phyloP scores from a whole-genome alignment of 2,329 filamentous ascomycete genomes.

The Boeremia lycopersici region DNA sequence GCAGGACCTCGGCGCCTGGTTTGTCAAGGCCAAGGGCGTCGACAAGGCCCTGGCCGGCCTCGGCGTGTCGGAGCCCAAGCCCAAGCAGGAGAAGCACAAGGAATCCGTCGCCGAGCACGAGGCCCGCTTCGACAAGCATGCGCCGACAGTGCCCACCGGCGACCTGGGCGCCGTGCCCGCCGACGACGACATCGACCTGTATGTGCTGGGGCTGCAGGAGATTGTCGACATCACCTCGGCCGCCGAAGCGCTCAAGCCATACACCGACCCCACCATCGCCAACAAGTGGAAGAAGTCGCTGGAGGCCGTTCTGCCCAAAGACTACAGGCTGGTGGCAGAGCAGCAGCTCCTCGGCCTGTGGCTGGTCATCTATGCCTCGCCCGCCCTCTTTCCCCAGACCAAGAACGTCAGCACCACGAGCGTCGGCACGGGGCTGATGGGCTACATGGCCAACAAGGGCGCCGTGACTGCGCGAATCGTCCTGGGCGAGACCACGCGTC shows the following conservation, averaged over 20 bases:
- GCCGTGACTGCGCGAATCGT: slow-evolving; percentile 82
- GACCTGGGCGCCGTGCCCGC: slow-evolving; percentile 58
- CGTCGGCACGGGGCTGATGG: slow-evolving; percentile 87
- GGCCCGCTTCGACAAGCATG: slow-evolving; percentile 50
- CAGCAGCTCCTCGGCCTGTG: slow-evolving; percentile 88
- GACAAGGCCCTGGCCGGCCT: slow-evolving; percentile 66
- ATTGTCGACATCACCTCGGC: slow-evolving; percentile 84
- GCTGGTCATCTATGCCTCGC: slow-evolving; percentile 83
- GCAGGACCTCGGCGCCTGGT: slow-evolving; percentile 88
- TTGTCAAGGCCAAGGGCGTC: slow-evolving; percentile 76
- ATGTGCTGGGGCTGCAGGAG: slow-evolving; percentile 90
- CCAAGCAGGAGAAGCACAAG: slow-evolving; percentile 43
- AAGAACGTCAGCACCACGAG: slow-evolving; percentile 81
- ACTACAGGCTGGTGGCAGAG: slow-evolving; percentile 76
- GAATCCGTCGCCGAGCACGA: slow-evolving; percentile 58
- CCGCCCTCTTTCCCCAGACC: slow-evolving; percentile 74
- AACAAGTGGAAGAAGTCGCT: slow-evolving; percentile 83
- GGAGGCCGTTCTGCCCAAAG: slow-evolving; percentile 72
- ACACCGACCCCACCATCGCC: slow-evolving; percentile 72
- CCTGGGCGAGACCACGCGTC: slow-evolving; percentile 83
- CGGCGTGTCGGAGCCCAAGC: slow-evolving; percentile 31
- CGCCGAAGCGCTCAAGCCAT: slow-evolving; percentile 77
- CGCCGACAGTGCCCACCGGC: slow-evolving; percentile 51
- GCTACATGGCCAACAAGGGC: slow-evolving; percentile 96
- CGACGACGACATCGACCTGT: slow-evolving; percentile 79